These are phyloP conservation scores for Hanseniaspora vineae DNA, from an alignment of 805 yeast genomes.

Conservation along the genomic window DNA sequence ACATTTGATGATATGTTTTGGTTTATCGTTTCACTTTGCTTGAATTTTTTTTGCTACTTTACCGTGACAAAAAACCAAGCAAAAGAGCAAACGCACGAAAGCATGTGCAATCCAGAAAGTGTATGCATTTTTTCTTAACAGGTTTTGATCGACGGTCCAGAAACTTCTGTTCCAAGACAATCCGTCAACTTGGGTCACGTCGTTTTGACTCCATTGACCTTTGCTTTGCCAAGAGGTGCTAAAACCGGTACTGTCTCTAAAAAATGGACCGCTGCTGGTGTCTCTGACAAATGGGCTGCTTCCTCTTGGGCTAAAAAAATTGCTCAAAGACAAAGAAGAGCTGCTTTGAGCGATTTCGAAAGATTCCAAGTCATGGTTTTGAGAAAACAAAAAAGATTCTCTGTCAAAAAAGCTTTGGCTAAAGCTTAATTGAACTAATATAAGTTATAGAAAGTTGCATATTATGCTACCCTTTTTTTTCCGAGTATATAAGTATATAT, in stretches of 20 bases:
- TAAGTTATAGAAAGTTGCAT: no score
- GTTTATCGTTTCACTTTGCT: no score
- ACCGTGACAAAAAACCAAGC: not conserved
- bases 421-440: slow-evolving; percentile 51
- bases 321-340: slow-evolving; percentile 88
- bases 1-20: no score
- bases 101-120: no score
- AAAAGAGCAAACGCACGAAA: not conserved
- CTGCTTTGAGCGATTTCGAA: slow-evolving; percentile 90
- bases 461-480: no score
- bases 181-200: slow-evolving; percentile 76
- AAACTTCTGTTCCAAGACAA: slow-evolving; percentile 81
- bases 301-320: slow-evolving; percentile 97
- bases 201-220: slow-evolving; percentile 84
- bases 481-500: no score
- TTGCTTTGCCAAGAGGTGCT: slow-evolving; percentile 90
- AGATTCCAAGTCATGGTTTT: slow-evolving; percentile 98
- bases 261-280: slow-evolving; percentile 87
- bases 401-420: slow-evolving; percentile 92
- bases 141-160: slow-evolving; percentile 96
- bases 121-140: slow-evolving; percentile 17
- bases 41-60: no score
- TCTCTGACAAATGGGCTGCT: slow-evolving; percentile 82
- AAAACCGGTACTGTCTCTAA: slow-evolving; percentile 74
- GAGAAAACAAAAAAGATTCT: slow-evolving; percentile 94